Base-by-base conservation (phyloP, 2,329 filamentous ascomycete species). In the Falciphora oryzae region DNA sequence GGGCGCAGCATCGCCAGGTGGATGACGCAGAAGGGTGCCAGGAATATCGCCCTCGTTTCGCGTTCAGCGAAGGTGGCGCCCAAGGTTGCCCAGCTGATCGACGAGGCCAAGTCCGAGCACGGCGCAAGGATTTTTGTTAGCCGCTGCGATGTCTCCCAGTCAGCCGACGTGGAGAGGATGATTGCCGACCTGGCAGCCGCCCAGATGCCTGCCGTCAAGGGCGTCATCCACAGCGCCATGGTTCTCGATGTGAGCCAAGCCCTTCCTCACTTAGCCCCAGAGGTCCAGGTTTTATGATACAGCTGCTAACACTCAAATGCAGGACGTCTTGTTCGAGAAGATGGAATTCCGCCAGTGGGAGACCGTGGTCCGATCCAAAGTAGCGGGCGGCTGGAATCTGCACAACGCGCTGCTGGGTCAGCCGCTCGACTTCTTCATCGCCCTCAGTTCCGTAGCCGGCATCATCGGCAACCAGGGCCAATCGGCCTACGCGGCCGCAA, bases 351-450 rank as follows among this genome's bases (percentile, higher is more conserved):
- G 22, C 31, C 65, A 66, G 27, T 66, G 65, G 65, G 61, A 63
- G 56, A 65, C 60, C 11, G 67, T 68, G 28, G 66, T 71, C n/a
- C 57, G 61, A 25, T 70, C 73, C n/a, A 76, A 76, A 59, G 71
- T 71, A 2, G 31, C 65, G 8, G 72, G 72, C 14, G 70, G 69
- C 50, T 69, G 66, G 68, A 72, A 75, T 65, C 61, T 73, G 28
- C 71, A 73, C 65, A 67, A 69, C 6, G 63, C 65, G 25, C 50
- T 73, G 11, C 18, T 60, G 14, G 44, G 60, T 10, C 65, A 65
- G 3, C 65, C 66, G 1, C 65, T 75, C n/a, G 73, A 75, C 64
- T 72, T 76, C 66, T 75, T 76, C 65, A 63, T 75, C 58, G 63
- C 71, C 29, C 69, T 72, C 63, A 68, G 67, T 28, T 75, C 74